phyloP scores from a whole-genome alignment of 2,329 filamentous ascomycete genomes.

The Shiraia sp. region DNA sequence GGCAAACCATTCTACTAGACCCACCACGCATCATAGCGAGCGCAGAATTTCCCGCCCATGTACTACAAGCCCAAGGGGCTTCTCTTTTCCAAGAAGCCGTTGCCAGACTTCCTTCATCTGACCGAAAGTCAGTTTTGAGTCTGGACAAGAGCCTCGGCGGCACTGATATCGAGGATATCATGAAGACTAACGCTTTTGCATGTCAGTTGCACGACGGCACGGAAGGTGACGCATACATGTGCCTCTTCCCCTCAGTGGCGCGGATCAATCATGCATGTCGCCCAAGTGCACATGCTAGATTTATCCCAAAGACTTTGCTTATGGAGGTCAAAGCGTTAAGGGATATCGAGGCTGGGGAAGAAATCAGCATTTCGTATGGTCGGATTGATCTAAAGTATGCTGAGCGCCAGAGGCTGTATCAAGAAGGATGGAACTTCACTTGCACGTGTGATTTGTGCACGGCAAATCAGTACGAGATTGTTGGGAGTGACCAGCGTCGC shows the following conservation, averaged over 20 bases:
- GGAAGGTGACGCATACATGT: conserved; percentile 25
- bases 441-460: conserved; percentile 28
- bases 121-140: conserved; percentile 9
- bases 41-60: conserved; percentile 16
- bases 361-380: conserved; percentile 29
- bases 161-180: conserved; percentile 19
- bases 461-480: conserved; percentile 13
- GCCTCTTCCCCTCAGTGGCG: conserved; percentile 26
- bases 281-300: conserved; percentile 27
- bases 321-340: conserved; percentile 27
- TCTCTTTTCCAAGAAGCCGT: conserved; percentile 16
- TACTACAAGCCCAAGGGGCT: conserved; percentile 12
- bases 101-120: conserved; percentile 8
- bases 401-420: conserved; percentile 22
- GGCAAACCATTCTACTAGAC: conserved; percentile 24
- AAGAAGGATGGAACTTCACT: conserved; percentile 25
- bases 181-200: conserved; percentile 30
- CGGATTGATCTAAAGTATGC: conserved; percentile 20
- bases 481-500: conserved; percentile 23
- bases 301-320: conserved; percentile 18
- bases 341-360: conserved; percentile 23
- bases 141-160: conserved; percentile 21
- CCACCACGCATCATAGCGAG: conserved; percentile 24
- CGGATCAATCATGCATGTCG: conserved; percentile 31
- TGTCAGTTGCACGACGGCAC: conserved; percentile 25